Evolutionary conservation across 2,329 filamentous ascomycete species (phyloP), one percentile per base, ranked within the genome.

Genomic region (Colletotrichum tropicale): DNA sequence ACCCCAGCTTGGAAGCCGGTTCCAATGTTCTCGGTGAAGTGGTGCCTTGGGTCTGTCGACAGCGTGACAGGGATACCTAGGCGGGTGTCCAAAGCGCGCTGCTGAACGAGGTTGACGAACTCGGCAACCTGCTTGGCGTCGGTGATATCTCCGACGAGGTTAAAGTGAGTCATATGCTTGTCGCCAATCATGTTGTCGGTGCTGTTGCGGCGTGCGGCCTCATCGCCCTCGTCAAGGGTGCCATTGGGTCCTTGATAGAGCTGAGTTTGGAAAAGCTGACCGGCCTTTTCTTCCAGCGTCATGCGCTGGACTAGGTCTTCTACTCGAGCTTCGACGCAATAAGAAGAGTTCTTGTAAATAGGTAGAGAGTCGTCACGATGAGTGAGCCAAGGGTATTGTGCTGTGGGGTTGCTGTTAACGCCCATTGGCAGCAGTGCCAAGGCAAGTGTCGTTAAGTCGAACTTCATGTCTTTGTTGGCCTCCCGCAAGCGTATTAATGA

Each of bases 1-100:
- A 80, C 81, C 0, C 84, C 86, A 0, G 87, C 86, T 0, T 80
- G 79, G 76, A 87, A 86, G 0, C 84, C 86, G 5, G 85, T 88
- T 4, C 85, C 88, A 2, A 86, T 76, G 38, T 86, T 85, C 32
- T 86, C 83, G 1, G 84, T 85, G 78, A 87, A 88, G 5, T 84
- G 81, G 74, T 89, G 87, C 2, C 86, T 85, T 0, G 88, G 88
- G 38, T 89, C 88, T 0, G 87, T 84, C 2, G 87, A 88, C 4
- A 89, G 78, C 0, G 87, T 88, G 28, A 89, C 81, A 0, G 88
- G 88, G 32, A 89, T 89, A 1, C 88, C 87, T 4, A 89, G 84
- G 0, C 87, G 82, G 0, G 86, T 89, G 55, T 86, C 81, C n/a
- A 85, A 48, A 0, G 87, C 88, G 8, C 83, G 80, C 60, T 83